These are phyloP conservation scores for Thelonectria olida DNA, from an alignment of 2,329 filamentous ascomycete species.

Conservation along the genomic window DNA sequence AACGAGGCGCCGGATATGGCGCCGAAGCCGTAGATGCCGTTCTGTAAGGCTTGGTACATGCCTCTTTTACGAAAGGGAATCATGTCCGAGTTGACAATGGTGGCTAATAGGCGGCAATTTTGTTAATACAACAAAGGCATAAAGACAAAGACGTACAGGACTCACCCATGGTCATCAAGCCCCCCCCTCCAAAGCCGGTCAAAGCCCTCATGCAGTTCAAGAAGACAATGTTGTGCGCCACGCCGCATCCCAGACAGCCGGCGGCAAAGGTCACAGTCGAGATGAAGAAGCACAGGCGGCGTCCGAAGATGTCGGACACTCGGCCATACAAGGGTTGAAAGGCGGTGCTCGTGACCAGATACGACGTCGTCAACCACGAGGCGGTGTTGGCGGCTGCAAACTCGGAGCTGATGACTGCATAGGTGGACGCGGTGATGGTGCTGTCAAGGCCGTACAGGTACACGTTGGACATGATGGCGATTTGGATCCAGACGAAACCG, in stretches of 20 bases:
- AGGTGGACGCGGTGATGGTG: slow-evolving; percentile 77
- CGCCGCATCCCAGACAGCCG: slow-evolving; percentile 72
- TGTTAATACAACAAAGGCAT: neutral
- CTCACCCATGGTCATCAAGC: slow-evolving; percentile 74
- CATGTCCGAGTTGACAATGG: slow-evolving; percentile 70
- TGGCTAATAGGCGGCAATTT: slow-evolving; percentile 48
- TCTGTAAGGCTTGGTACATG: slow-evolving; percentile 70
- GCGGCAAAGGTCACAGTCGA: slow-evolving; percentile 68
- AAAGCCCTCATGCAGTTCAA: slow-evolving; percentile 73
- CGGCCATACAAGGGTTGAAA: slow-evolving; percentile 78
- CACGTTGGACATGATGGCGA: slow-evolving; percentile 71
- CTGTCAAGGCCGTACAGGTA: slow-evolving; percentile 75
- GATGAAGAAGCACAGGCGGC: slow-evolving; percentile 70
- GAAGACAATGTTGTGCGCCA: slow-evolving; percentile 65
- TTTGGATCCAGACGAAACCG: slow-evolving; percentile 67
- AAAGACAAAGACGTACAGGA: neutral
- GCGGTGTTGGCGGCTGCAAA: slow-evolving; percentile 77
- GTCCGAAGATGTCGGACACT: slow-evolving; percentile 75
- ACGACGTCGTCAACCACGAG: slow-evolving; percentile 79
- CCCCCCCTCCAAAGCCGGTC: slow-evolving; percentile 75
- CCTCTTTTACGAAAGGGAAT: slow-evolving; percentile 65
- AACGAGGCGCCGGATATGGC: slow-evolving; percentile 70
- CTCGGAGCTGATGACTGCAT: slow-evolving; percentile 79
- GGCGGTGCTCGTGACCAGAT: slow-evolving; percentile 75
- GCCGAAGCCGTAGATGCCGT: slow-evolving; percentile 69